These are phyloP conservation scores for Phytopythium vexans DNA, from an alignment of 352 stramenopile genomes.

Conservation along the genomic window DNA sequence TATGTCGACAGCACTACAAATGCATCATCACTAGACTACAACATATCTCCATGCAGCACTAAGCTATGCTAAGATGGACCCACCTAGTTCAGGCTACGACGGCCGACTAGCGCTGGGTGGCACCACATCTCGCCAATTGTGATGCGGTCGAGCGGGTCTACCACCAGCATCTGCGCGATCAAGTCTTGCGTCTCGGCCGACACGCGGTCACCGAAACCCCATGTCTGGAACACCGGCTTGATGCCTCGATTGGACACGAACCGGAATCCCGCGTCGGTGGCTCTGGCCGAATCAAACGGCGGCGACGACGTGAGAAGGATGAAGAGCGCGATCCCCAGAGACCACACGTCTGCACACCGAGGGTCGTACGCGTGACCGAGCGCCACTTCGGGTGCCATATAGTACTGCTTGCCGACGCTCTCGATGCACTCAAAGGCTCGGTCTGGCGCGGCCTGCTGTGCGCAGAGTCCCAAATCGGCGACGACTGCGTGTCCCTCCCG, in stretches of 20 bases:
- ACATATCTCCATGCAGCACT: background rate
- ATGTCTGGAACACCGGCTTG: conserved; percentile 67
- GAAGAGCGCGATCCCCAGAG: conserved; percentile 91
- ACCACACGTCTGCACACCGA: conserved; percentile 92
- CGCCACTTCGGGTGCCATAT: conserved; percentile 96
- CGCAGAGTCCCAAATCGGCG: conserved; percentile 69
- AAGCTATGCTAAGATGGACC: background rate
- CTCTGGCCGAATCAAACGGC: conserved; percentile 86
- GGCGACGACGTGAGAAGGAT: conserved; percentile 92
- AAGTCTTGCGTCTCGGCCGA: conserved; percentile 61
- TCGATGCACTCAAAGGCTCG: conserved; percentile 52
- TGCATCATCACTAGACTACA: too few species aligned
- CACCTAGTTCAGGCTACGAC: background rate
- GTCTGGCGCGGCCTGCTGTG: conserved; percentile 46
- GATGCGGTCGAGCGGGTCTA: conserved; percentile 56
- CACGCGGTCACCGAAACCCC: conserved; percentile 41
- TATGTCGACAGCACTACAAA: too few species aligned
- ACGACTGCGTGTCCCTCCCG: conserved; percentile 52
- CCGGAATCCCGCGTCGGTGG: conserved; percentile 85
- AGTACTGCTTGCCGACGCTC: conserved; percentile 92
- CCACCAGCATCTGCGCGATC: conserved; percentile 66
- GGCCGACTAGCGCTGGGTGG: conserved; percentile 46
- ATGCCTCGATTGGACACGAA: conserved; percentile 80
- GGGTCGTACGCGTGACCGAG: conserved; percentile 87
- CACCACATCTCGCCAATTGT: conserved; percentile 55